Evolutionary conservation across 768 basidiomycete species (phyloP), one percentile per base, ranked within the genome.

Genomic region (Tulasnella sp.): DNA sequence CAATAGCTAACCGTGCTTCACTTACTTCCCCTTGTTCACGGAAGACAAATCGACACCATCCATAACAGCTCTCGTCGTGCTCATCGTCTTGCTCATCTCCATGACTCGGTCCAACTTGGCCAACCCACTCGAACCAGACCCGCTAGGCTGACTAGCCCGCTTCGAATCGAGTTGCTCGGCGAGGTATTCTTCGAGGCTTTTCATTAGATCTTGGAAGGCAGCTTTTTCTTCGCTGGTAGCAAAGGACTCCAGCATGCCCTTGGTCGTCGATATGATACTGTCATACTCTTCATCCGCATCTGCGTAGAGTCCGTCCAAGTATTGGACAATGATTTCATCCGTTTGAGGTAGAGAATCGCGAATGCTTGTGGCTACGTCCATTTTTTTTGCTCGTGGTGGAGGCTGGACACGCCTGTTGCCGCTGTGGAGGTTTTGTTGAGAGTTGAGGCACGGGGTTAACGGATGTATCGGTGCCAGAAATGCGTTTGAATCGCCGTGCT

Each of bases 1-100:
- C n/a, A n/a, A n/a, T n/a, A n/a, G n/a, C n/a, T n/a, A n/a, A n/a
- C n/a, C n/a, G n/a, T n/a, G n/a, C n/a, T n/a, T n/a, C n/a, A n/a
- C 85, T 83, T 81, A 94, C 93, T 96, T 96, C 85, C 92, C 94
- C 87, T 96, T 96, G 84, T 94, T 95, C 74, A 94, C 93, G 49
- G 92, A 93, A 83, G 94, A 93, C 73, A 96, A 85, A 82, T 96
- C 94, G 49, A 96, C 93, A 17, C 93, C 93, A 78, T 94, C 92
- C 0, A 88, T 85, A 69, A 96, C 84, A 5, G 89, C 91, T 78
- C 94, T 91, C 8, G 93, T 94, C 76, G 84, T 91, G 37, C 92
- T 93, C 69, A 89, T 86, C 1, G 90, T 84, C 83, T 92, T 93
- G 85, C 91, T 93, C 88, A 96, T 90, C 80, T 95, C 91, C 88